phyloP scores from a whole-genome alignment of 73 alveolate genomes.

The Tetrahymena thermophila region DNA sequence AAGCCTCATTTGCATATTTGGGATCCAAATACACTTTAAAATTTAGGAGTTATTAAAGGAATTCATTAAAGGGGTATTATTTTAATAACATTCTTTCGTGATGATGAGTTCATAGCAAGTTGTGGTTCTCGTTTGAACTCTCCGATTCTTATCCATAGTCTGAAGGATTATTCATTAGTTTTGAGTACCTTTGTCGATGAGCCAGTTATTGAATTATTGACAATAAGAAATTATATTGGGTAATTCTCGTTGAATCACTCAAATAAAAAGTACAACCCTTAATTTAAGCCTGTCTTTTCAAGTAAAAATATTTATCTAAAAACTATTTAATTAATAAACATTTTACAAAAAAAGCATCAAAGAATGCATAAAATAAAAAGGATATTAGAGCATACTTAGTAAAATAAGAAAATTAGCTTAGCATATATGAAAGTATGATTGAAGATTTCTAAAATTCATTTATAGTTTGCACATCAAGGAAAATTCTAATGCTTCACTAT shows the following conservation, averaged over 20 bases:
- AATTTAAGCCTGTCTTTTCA: not conserved
- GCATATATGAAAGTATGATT: not conserved
- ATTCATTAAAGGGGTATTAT: constrained; percentile 67
- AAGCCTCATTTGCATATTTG: constrained; percentile 88
- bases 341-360: not conserved
- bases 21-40: constrained; percentile 81
- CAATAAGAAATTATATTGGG: constrained; percentile 28
- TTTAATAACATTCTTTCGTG: constrained; percentile 19
- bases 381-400: not conserved
- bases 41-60: constrained; percentile 73
- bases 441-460: not conserved
- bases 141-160: constrained; percentile 28
- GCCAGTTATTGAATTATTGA: constrained; percentile 27
- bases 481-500: not conserved
- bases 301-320: not conserved
- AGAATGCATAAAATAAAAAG: not conserved
- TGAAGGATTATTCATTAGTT: constrained; percentile 30
- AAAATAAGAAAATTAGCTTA: not conserved
- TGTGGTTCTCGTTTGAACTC: constrained; percentile 38
- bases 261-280: not conserved
- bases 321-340: not conserved
- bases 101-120: constrained; percentile 41
- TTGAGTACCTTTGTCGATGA: constrained; percentile 27
- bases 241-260: not conserved
- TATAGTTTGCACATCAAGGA: not conserved